Percentiles rank a stretch among this genome's conserved stretches.
Evolutionary conservation across 129 eudicot genomes (phyloP).

Genomic region (Escallonia herrerae): DNA sequence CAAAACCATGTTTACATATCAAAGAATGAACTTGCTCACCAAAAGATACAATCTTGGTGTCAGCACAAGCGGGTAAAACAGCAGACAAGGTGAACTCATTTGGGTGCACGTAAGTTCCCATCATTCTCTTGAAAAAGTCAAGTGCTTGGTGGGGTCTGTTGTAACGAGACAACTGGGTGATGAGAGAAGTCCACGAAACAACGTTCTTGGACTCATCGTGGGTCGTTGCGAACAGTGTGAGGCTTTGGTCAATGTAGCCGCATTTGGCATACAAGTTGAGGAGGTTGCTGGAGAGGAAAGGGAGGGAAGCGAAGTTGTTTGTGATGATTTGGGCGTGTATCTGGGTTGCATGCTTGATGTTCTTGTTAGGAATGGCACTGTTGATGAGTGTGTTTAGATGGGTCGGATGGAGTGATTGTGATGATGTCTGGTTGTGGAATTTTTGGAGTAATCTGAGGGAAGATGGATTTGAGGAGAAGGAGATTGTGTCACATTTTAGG

Average conservation of each 20-base stretch:
- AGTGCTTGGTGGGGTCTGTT: conserved; percentile 21
- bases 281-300: conserved; percentile 27
- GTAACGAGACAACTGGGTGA: conserved; percentile 24
- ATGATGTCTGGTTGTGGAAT: conserved; percentile 2
- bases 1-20: conserved; percentile 34
- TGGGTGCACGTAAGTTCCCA: conserved; percentile 16
- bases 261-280: conserved; percentile 29
- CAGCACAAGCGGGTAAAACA: conserved; percentile 33
- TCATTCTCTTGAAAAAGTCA: conserved; percentile 26
- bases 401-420: conserved; percentile 16
- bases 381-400: conserved; percentile 27
- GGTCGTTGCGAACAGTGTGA: conserved; percentile 23
- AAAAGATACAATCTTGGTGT: conserved; percentile 9
- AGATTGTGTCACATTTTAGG: background rate
- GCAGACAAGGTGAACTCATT: conserved; percentile 38
- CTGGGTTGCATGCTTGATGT: conserved; percentile 29
- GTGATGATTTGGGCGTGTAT: conserved; percentile 29
- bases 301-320: conserved; percentile 6
- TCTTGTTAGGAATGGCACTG: conserved; percentile 15
- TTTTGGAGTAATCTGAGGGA: conserved; percentile 3
- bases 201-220: conserved; percentile 12
- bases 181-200: conserved; percentile 33
- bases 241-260: conserved; percentile 18
- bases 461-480: background rate
- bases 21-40: conserved; percentile 36